Conservation (phyloP, 257 asterid species). For the Solanum pinnatisectum region DNA sequence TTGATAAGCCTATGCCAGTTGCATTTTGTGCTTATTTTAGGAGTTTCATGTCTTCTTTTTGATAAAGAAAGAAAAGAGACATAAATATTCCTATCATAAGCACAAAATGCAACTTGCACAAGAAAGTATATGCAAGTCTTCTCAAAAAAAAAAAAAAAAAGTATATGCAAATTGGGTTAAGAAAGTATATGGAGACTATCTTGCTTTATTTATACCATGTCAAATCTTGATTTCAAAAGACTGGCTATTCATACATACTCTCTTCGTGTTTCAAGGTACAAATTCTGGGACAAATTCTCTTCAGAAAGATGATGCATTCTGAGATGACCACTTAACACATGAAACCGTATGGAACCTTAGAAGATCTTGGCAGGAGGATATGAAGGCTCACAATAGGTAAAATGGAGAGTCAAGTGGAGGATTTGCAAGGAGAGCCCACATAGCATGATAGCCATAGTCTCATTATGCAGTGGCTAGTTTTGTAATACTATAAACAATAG, state of each 20-base stretch:
- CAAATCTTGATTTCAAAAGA: background rate
- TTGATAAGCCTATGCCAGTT: background rate
- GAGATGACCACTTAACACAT: background rate
- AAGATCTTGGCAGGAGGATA: background rate
- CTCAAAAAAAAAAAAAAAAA: background rate
- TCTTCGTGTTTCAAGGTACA: background rate
- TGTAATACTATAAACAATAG: background rate
- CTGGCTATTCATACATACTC: background rate
- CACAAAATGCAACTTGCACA: background rate
- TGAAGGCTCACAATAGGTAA: background rate
- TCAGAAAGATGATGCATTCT: background rate
- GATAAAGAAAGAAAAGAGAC: background rate
- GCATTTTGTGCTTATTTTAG: background rate
- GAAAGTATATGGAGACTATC: background rate
- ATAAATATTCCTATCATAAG: background rate
- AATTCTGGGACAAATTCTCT: too few species aligned
- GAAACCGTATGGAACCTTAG: background rate
- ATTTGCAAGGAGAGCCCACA: background rate
- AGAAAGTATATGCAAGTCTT: background rate
- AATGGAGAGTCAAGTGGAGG: background rate
- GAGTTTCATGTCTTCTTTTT: background rate
- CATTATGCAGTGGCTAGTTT: background rate
- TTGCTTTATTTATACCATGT: background rate
- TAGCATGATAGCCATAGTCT: background rate
- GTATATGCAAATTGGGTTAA: background rate